Conservation (phyloP, 2,329 filamentous ascomycete genomes). For the Aaosphaeria arxii region DNA sequence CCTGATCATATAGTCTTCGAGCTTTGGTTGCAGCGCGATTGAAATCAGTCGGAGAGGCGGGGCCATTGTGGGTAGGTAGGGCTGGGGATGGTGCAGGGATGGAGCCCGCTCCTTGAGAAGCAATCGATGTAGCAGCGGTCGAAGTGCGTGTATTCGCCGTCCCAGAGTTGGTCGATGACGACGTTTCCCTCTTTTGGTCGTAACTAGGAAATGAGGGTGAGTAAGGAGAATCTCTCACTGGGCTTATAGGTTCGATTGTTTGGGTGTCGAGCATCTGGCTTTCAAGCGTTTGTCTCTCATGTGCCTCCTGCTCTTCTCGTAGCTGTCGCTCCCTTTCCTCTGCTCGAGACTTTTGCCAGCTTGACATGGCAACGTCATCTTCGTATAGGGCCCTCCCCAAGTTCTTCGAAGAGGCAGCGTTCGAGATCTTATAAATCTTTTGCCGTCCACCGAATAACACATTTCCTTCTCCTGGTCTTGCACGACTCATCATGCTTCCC, state of each 20-base stretch:
- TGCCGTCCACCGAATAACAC: conserved; percentile 91
- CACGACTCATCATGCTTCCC: conserved; percentile 78
- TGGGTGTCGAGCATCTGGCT: conserved; percentile 17
- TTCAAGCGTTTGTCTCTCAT: conserved; percentile 34
- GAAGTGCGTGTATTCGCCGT: conserved; percentile 68
- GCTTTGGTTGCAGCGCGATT: conserved; percentile 69
- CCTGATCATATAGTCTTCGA: conserved; percentile 78
- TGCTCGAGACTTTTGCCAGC: conserved; percentile 74
- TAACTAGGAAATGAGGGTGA: conserved; percentile 62
- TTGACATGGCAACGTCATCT: conserved; percentile 77
- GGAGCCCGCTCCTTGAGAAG: conserved; percentile 60
- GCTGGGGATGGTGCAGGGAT: conserved; percentile 31
- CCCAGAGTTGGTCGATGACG: conserved; percentile 77
- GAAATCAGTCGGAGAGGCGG: conserved; percentile 36
- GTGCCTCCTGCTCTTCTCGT: conserved; percentile 14
- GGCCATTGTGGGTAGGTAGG: conserved; percentile 18
- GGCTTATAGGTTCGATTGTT: conserved; percentile 47
- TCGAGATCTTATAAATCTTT: conserved; percentile 85
- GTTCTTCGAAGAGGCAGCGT: conserved; percentile 41
- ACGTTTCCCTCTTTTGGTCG: conserved; percentile 74
- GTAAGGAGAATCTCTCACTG: conserved; percentile 34
- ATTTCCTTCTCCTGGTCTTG: conserved; percentile 84
- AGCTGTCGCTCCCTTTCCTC: conserved; percentile 46
- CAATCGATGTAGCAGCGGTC: conserved; percentile 82
- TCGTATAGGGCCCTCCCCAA: conserved; percentile 71